Base-by-base conservation (phyloP, 1,284 basidiomycete genomes). In the Trichosporon sp. region DNA sequence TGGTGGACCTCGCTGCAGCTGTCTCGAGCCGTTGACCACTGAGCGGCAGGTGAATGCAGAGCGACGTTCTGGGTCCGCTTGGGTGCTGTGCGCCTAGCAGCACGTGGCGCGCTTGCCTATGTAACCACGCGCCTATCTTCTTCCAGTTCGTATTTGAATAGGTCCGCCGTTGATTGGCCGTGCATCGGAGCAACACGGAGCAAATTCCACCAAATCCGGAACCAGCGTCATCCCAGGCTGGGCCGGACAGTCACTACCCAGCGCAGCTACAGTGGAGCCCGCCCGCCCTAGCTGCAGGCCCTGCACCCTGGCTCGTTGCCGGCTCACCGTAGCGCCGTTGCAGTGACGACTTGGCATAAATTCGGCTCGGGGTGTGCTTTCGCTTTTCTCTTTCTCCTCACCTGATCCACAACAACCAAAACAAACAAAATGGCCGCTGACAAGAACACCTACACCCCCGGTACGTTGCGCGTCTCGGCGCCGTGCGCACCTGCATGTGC, bases 381-480 rank as follows among this genome's bases (percentile, higher is more conserved):
- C 56, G 15, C 56, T 60, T 60, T n/a, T 58, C 53, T 25, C 62
- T 42, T 64, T 27, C 62, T 64, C 34, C 35, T 64, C 38, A 25
- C 27, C 23, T 18, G 8, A 25, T 11, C 27, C 56, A 60, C 56
- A 60, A 60, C 56, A 51, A 51, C 47, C 47, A 60, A 31, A 60
- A 31, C 56, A 60, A 60, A 23, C 35, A 64, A 64, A 64, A 64
- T 64, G 63, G 63, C 63, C 25, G 63, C 23, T 47, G 63, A 64
- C 66, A 68, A 68, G 66, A 63, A 68, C 66, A 69, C 70, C 38
- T 72, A 65, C 70, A 60, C 70, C 69, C 64, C 68, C 51, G 70
- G 70, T 72, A 51, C 62, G 68, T 69, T 44, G n/a, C 25, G 31
- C 21, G 15, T 21, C n/a, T 18, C 18, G 13, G 21, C 25, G 38